These are phyloP conservation scores for Podila epicladia DNA, from an alignment of 192 early-diverging fungal genomes.

Conservation along the genomic window DNA sequence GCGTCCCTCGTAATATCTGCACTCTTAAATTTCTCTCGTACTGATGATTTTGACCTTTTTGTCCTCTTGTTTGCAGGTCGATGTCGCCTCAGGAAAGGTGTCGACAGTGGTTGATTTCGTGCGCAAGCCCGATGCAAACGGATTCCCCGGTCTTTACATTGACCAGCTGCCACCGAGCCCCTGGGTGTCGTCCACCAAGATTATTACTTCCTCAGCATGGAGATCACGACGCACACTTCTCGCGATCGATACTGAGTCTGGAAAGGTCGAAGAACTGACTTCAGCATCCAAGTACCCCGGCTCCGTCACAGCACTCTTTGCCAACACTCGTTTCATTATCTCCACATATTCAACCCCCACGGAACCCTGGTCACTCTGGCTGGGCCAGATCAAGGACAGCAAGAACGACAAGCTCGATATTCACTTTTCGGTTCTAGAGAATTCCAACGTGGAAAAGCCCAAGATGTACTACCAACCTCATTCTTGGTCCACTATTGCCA, in stretches of 20 bases:
- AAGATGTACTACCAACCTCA: constrained; percentile 25
- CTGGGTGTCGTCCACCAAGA: constrained; percentile 35
- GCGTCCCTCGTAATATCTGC: neutral
- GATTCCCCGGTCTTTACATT: constrained; percentile 78
- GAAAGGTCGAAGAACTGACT: constrained; percentile 61
- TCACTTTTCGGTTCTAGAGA: constrained; percentile 25
- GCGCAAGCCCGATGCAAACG: constrained; percentile 43
- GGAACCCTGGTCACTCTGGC: constrained; percentile 53
- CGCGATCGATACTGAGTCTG: constrained; percentile 52
- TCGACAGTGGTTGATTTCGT: constrained; percentile 54
- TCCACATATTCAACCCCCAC: constrained; percentile 63
- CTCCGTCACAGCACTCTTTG: constrained; percentile 57
- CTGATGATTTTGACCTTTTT: neutral
- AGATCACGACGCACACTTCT: constrained; percentile 38
- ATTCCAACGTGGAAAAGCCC: constrained; percentile 26
- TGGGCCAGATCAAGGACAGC: constrained; percentile 33
- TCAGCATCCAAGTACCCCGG: constrained; percentile 53
- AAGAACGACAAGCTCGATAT: constrained; percentile 6
- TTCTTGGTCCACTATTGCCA: constrained; percentile 44
- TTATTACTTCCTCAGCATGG: constrained; percentile 30
- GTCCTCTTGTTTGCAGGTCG: constrained; percentile 9
- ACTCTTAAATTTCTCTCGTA: too few relatives aligned
- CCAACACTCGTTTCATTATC: constrained; percentile 54
- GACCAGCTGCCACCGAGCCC: constrained; percentile 59
- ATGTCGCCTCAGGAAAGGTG: constrained; percentile 16